Percentiles rank a stretch among this genome's conserved stretches.
phyloP scores from a whole-genome alignment of 2,329 filamentous ascomycete species.

The Fusarium ramigenum region DNA sequence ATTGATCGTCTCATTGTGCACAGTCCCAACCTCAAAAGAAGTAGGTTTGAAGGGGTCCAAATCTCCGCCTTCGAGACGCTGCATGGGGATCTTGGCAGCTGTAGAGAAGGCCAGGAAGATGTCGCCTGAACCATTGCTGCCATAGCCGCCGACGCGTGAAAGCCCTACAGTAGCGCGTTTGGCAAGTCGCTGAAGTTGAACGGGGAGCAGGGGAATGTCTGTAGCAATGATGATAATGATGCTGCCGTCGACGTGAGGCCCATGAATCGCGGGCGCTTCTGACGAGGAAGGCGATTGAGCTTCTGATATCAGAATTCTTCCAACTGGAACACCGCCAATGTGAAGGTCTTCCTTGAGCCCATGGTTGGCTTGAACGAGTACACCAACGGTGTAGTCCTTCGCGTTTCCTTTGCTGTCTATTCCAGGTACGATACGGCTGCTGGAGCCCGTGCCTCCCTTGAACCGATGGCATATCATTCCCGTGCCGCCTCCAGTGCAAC shows the following conservation, averaged over 20 bases:
- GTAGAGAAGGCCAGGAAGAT: conserved; percentile 75
- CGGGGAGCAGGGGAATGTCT: conserved; percentile 45
- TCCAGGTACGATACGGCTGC: conserved; percentile 64
- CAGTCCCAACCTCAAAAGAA: conserved; percentile 22
- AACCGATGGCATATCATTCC: conserved; percentile 74
- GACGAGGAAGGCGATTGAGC: conserved; percentile 42
- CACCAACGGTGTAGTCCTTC: conserved; percentile 66
- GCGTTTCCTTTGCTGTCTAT: conserved; percentile 45
- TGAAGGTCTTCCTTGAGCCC: conserved; percentile 64
- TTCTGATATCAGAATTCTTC: conserved; percentile 57
- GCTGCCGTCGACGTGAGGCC: conserved; percentile 49
- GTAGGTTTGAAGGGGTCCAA: conserved; percentile 54
- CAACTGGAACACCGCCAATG: conserved; percentile 70
- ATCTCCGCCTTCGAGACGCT: conserved; percentile 42
- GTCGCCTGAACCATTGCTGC: conserved; percentile 70
- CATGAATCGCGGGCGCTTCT: conserved; percentile 31
- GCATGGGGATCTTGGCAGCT: conserved; percentile 57
- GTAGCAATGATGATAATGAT: conserved; percentile 48
- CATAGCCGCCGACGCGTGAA: conserved; percentile 67
- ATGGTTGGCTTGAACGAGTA: conserved; percentile 73
- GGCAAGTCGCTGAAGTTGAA: conserved; percentile 58
- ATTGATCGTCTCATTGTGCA: conserved; percentile 69
- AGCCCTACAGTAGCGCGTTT: conserved; percentile 70
- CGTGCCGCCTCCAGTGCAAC: conserved; percentile 72
- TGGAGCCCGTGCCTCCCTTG: conserved; percentile 73